Base-by-base conservation (phyloP, 192 early-diverging fungal genomes). In the Backusella luteola region DNA sequence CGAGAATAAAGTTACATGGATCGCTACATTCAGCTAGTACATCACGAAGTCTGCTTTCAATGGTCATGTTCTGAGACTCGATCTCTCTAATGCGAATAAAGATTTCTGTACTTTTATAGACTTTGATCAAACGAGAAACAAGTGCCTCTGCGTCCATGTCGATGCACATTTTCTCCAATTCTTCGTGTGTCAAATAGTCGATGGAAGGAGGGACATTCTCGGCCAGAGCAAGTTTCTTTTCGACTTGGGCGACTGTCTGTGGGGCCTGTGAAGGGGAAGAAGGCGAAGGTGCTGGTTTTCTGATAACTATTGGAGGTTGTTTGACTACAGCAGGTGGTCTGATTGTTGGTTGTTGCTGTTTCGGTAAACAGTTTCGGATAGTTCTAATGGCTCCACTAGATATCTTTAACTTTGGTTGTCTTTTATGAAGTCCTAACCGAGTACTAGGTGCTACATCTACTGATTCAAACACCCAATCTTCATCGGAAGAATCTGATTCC, bases 401-500 rank as follows among this genome's bases (percentile, higher is more conserved):
- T 32, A 66, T 67, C 66, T 67, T 75, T 19, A 38, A 34, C 8
- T 75, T 75, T 63, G 38, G 71, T 44, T 72, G 46, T 63, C 12
- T 21, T 44, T 53, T 67, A 4, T 44, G 38, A 21, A 26, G 72
- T 74, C n/a, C 32, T 66, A 19, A n/a, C 68, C 56, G 56, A 63
- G 56, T 63, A n/a, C 56, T 63, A 29, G 56, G 56, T 63, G 56
- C 11, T 63, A 63, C 56, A 63, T 63, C 56, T 63, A 63, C 56
- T 11, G 77, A 78, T 15, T 63, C 44, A 29, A 78, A 35, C 11
- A 78, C 73, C 77, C 77, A 78, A 21, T 78, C 77, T 14, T 78
- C 77, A n/a, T 78, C 77, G 11, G 74, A 75, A 56, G 76, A 72
- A 42, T 78, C 72, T 21, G 72, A 73, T 34, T 73, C 72, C 39